Conservation (phyloP, 176 grass and related monocot species). For the Musa itinerans region DNA sequence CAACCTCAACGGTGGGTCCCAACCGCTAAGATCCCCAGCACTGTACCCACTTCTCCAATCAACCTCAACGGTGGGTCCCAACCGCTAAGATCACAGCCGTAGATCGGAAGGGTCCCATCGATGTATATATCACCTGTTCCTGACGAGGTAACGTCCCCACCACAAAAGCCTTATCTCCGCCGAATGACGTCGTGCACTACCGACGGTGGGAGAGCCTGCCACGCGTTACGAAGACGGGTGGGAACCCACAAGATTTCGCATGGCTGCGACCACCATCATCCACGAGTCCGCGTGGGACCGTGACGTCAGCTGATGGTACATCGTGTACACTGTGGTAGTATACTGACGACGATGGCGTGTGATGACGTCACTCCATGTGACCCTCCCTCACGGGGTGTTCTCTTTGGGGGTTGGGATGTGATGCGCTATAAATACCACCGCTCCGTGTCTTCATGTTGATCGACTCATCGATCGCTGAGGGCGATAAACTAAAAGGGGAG, state of each 20-base stretch:
- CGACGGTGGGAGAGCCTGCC: background rate
- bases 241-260: background rate
- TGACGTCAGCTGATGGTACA: background rate
- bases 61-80: too few relatives aligned
- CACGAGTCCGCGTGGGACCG: background rate
- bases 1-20: too few relatives aligned
- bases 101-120: background rate
- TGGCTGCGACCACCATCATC: background rate
- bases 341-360: background rate
- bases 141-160: background rate
- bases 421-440: too few relatives aligned
- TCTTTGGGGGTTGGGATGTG: too few relatives aligned
- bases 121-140: background rate
- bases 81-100: background rate
- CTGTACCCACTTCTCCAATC: too few relatives aligned
- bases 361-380: conserved; percentile 1
- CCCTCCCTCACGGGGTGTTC: background rate
- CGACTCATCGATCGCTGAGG: too few relatives aligned
- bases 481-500: too few relatives aligned
- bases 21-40: background rate
- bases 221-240: background rate
- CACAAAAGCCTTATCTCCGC: background rate
- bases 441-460: background rate
- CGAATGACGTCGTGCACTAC: background rate
- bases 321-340: background rate